Base-by-base conservation (phyloP, 805 yeast species). In the Clavispora santaluciae region DNA sequence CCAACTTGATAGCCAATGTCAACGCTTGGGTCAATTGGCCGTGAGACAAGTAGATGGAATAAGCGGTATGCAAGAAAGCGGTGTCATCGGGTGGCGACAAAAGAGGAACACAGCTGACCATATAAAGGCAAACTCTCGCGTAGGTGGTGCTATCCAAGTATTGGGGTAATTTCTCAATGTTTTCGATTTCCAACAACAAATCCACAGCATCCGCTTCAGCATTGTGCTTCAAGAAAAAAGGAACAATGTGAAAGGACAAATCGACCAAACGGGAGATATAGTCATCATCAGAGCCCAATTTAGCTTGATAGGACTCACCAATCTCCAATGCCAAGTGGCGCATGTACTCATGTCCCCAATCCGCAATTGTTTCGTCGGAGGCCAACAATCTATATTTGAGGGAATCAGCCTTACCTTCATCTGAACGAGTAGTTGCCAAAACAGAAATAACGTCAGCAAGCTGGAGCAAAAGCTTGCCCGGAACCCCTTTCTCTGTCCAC, bases 151-250 rank as follows among this genome's bases (percentile, higher is more conserved):
- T 82, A 60, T 93, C 98, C 39, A 90, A 95, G 59, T 77, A 87
- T 50, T 82, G 79, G 7, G 93, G 83, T 49, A 93, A 71, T 57
- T 81, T 79, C 54, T 86, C 95, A 51, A 93, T 84, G 40, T 80
- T 72, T 64, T 93, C 99, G 41, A 93, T 79, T 64, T 93, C 99
- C 44, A 89, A 72, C 48, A 93, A 73, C 51, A 93, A 70, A 65
- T 93, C 99, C 20, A 93, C 95, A 1, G 99, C 99, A 59, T 93
- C 99, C 16, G 96, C 96, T 65, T 93, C 99, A 31, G 96, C 98
- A 59, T 93, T 91, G 66, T 91, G 97, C 57, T 86, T 81, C 51
- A 93, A 73, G 68, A 93, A 91, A 56, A 81, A 85, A 28, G 96
- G 96, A 29, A 86, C 90, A 52, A 93, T 81, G 51, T 82, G 77